phyloP scores from a whole-genome alignment of 768 basidiomycete species.

The Rhodocollybia butyracea region DNA sequence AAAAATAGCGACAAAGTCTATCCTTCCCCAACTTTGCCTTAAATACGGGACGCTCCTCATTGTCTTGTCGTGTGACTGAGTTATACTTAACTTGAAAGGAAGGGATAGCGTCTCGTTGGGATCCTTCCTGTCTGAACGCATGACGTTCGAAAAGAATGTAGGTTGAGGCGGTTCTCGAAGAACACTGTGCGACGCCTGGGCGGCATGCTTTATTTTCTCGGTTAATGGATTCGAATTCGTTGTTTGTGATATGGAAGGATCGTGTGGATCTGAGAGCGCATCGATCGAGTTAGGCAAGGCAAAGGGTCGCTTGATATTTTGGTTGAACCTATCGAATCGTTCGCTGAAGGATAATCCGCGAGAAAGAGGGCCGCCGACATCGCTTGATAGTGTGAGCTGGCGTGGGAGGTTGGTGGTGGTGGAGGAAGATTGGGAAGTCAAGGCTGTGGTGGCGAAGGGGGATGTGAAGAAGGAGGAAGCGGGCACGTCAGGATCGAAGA shows the following conservation, averaged over 20 bases:
- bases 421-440: slow-evolving; percentile 16
- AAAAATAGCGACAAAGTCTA: slow-evolving; percentile 83
- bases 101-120: slow-evolving; percentile 42
- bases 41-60: slow-evolving; percentile 79
- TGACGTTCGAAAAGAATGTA: slow-evolving; percentile 46
- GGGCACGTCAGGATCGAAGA: slow-evolving; percentile 79
- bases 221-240: slow-evolving; percentile 26
- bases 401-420: slow-evolving; percentile 22
- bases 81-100: slow-evolving; percentile 62
- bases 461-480: slow-evolving; percentile 46
- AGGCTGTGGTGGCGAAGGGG: neutral
- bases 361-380: slow-evolving; percentile 32
- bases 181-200: neutral
- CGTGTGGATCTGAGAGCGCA: slow-evolving; percentile 14
- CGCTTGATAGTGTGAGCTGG: slow-evolving; percentile 14
- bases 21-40: slow-evolving; percentile 88
- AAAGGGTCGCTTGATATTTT: slow-evolving; percentile 54
- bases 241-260: slow-evolving; percentile 24
- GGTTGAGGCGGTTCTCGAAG: slow-evolving; percentile 43
- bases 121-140: slow-evolving; percentile 24
- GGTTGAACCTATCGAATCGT: slow-evolving; percentile 40
- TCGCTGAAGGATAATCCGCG: slow-evolving; percentile 46
- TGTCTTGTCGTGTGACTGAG: slow-evolving; percentile 52
- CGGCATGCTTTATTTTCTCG: slow-evolving; percentile 27
- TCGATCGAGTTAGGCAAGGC: slow-evolving; percentile 26